Conservation (phyloP, 1,284 basidiomycete species). For the Boletellus sp. region DNA sequence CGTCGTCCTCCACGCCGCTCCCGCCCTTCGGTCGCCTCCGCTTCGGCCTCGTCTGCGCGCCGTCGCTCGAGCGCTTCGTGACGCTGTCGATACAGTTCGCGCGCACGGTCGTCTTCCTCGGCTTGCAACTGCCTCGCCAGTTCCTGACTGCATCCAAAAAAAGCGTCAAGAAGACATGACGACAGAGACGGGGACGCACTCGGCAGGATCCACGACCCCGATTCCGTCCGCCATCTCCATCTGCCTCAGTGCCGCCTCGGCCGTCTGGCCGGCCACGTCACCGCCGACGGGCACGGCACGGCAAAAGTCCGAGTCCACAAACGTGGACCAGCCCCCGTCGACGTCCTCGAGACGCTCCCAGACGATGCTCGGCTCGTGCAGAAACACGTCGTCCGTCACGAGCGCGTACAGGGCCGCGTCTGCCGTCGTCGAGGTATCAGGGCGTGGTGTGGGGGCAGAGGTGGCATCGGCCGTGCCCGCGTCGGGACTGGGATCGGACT, state of each 20-base stretch:
- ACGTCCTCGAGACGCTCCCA: constrained; percentile 90
- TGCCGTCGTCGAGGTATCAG: background rate
- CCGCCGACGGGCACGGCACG: constrained; percentile 69
- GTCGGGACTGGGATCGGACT: no score
- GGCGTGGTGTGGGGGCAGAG: no score
- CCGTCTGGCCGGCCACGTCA: constrained; percentile 72
- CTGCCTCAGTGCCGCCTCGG: constrained; percentile 54
- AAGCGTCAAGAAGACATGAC: background rate
- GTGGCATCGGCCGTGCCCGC: no score
- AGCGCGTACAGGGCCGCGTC: constrained; percentile 61
- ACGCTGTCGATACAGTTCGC: constrained; percentile 37
- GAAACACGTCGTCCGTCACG: constrained; percentile 79
- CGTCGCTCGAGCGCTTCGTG: constrained; percentile 32
- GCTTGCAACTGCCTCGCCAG: constrained; percentile 71
- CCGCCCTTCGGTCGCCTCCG: constrained; percentile 11
- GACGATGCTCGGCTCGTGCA: constrained; percentile 72
- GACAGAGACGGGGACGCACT: constrained; percentile 35
- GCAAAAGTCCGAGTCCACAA: constrained; percentile 69
- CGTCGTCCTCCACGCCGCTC: background rate
- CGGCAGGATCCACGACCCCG: constrained; percentile 46
- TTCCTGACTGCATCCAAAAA: constrained; percentile 41
- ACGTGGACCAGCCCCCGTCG: constrained; percentile 71
- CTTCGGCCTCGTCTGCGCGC: constrained; percentile 6
- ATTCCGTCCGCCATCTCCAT: constrained; percentile 21
- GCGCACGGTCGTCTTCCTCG: constrained; percentile 62